A percentile compares a stretch with the other conserved stretches of the same genome.
Evolutionary conservation across 257 asterid species (phyloP).

Genomic region (Primulina eburnea): DNA sequence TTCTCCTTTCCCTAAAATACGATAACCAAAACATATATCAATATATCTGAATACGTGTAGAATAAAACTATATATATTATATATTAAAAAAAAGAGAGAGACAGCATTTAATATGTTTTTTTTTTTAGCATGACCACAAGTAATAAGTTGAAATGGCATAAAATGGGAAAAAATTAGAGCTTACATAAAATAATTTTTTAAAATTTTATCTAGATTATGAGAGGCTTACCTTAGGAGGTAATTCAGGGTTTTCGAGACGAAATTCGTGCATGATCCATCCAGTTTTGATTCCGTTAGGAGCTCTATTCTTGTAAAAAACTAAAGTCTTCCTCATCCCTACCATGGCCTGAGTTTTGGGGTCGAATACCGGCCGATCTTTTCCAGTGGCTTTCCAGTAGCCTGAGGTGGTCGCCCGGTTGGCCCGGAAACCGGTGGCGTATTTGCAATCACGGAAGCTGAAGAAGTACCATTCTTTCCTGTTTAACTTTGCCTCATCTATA

Average conservation of each 20-base stretch:
- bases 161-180: too few relatives aligned
- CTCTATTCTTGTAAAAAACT: slow-evolving; percentile 78
- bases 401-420: slow-evolving; percentile 66
- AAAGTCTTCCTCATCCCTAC: slow-evolving; percentile 91
- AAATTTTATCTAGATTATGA: too few relatives aligned
- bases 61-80: too few relatives aligned
- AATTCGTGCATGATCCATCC: slow-evolving; percentile 95
- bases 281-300: slow-evolving; percentile 80
- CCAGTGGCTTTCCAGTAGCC: slow-evolving; percentile 98
- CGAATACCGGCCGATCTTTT: slow-evolving; percentile 58
- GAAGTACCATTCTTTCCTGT: slow-evolving; percentile 83
- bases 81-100: too few relatives aligned
- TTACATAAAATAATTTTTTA: too few relatives aligned
- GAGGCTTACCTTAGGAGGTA: slow-evolving; percentile 69
- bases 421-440: slow-evolving; percentile 71
- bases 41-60: too few relatives aligned
- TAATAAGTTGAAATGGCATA: too few relatives aligned
- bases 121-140: too few relatives aligned
- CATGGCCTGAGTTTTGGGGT: slow-evolving; percentile 31
- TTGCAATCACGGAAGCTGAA: slow-evolving; percentile 82
- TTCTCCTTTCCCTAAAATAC: too few relatives aligned
- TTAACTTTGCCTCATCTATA: slow-evolving; percentile 76
- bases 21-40: too few relatives aligned
- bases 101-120: too few relatives aligned
- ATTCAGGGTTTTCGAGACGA: slow-evolving; percentile 68